Base-by-base conservation (phyloP, 495 filamentous ascomycete species). In the Glonium stellatum region DNA sequence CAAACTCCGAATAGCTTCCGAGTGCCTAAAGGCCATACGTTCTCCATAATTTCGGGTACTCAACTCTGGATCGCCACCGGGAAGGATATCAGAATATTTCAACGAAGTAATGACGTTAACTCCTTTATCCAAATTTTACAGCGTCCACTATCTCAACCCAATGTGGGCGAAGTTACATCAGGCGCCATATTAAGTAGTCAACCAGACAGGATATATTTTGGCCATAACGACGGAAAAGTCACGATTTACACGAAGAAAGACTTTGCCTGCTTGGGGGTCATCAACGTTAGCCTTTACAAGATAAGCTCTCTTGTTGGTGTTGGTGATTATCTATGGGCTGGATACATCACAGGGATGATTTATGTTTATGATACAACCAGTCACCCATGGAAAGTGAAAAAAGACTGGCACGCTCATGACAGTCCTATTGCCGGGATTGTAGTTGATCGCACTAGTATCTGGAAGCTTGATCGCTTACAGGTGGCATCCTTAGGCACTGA, bases 331-430 rank as follows among this genome's bases (percentile, higher is more conserved):
- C 80, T 98, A 9, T 98, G 93, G 93, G 90, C 91, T 36, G 95
- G 84, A 6, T 97, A 90, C 73, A 96, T 91, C 68, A 96, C 87
- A 1, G 93, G 93, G n/a, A 96, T 87, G 83, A 84, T 96, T 31
- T 90, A 89, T 62, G 87, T 97, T 12, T 98, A 96, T 69, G 92
- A 97, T 68, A 87, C 89, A 31, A 80, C 72, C 8, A 80, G 83
- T 23, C 85, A 82, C 36, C 93, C 95, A 0, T 98, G 93, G 93
- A 80, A 76, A 6, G 84, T 92, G 13, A 86, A 86, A 75, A 98
- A 98, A 73, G 90, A 96, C 64, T 98, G 92, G 92, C 82, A 83
- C 61, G 92, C 90, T 34, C 92, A 96, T 72, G 85, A 87, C 23
- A 87, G 86, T 57, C 87, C 91, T 13, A 86, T 96, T 3, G 80